Percentiles rank a stretch among this genome's conserved stretches.
These are phyloP conservation scores for Fusarium sp. DNA, from an alignment of 2,329 filamentous ascomycete species.

Conservation along the genomic window DNA sequence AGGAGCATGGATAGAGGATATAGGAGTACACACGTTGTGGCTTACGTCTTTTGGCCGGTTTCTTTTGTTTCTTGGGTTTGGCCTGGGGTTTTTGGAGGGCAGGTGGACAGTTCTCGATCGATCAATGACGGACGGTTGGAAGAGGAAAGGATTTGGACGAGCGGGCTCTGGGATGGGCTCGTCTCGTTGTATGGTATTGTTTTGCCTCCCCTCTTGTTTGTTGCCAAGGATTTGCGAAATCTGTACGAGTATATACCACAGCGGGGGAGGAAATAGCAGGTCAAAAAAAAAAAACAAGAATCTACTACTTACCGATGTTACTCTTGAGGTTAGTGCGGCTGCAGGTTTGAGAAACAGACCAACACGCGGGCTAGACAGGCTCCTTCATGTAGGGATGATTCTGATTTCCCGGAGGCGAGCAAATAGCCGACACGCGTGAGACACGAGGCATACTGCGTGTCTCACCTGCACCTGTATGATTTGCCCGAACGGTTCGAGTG, in stretches of 20 bases:
- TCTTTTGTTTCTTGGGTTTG: slow-evolving; percentile 19
- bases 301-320: neutral
- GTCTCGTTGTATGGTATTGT: slow-evolving; percentile 6
- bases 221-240: slow-evolving; percentile 5
- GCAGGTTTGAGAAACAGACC: neutral
- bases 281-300: slow-evolving; percentile 31
- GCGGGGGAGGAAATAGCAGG: slow-evolving; percentile 31
- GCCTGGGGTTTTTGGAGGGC: slow-evolving; percentile 3
- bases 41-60: slow-evolving; percentile 25
- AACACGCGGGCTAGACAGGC: neutral
- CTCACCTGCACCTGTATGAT: slow-evolving; percentile 21
- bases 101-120: slow-evolving; percentile 4
- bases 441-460: slow-evolving; percentile 26
- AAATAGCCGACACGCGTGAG: slow-evolving; percentile 2
- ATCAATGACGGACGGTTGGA: slow-evolving; percentile 1
- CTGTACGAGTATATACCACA: slow-evolving; percentile 39
- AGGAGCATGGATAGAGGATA: slow-evolving; percentile 42
- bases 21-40: slow-evolving; percentile 39
- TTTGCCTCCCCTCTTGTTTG: slow-evolving; percentile 13
- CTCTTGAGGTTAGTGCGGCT: neutral
- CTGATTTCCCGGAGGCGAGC: neutral
- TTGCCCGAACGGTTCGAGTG: slow-evolving; percentile 10
- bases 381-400: slow-evolving; percentile 12
- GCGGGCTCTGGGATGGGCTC: slow-evolving; percentile 2
- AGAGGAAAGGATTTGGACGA: neutral